These are phyloP conservation scores for Globisporangium paroecandrum DNA, from an alignment of 352 stramenopile genomes.

Conservation along the genomic window DNA sequence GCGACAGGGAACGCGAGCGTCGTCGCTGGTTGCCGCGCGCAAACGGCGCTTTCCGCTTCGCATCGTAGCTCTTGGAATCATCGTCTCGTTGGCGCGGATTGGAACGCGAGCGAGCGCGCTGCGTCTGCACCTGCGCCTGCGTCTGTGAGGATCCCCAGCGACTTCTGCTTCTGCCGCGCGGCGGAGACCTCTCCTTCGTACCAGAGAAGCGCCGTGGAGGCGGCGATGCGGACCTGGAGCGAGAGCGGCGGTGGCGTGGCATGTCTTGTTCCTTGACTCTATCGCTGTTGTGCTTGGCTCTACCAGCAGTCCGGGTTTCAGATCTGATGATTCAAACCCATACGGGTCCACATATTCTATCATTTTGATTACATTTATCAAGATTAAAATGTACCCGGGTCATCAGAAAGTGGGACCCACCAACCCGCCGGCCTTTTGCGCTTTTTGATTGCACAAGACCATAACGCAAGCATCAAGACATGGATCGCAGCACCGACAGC, in stretches of 20 bases:
- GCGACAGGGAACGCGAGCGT: slow-evolving; percentile 24
- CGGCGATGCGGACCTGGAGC: slow-evolving; percentile 8
- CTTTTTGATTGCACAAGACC: not conserved
- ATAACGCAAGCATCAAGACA: not conserved
- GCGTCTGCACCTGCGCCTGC: not conserved
- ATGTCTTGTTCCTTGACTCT: not conserved
- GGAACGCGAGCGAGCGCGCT: slow-evolving; percentile 7
- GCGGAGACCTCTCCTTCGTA: not conserved
- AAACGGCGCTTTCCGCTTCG: slow-evolving; percentile 5
- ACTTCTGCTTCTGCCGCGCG: not conserved
- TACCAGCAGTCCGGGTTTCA: not conserved
- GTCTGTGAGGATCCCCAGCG: slow-evolving; percentile 1
- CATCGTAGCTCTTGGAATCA: slow-evolving; percentile 12
- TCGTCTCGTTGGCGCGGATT: slow-evolving; percentile 13
- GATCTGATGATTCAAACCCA: not conserved
- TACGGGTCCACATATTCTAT: not conserved
- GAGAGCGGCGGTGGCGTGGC: slow-evolving; percentile 1
- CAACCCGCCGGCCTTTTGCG: not conserved
- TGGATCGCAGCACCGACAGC: not conserved
- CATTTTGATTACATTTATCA: not conserved
- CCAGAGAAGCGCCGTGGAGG: not conserved
- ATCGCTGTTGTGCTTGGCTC: not conserved
- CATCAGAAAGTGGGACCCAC: not conserved
- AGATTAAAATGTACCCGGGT: slow-evolving; percentile 4
- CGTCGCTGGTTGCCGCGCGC: slow-evolving; percentile 3